A percentile compares a stretch with the other conserved stretches of the same genome.
Conservation (phyloP, 306 rosid genomes). For the Sindora glabra region DNA sequence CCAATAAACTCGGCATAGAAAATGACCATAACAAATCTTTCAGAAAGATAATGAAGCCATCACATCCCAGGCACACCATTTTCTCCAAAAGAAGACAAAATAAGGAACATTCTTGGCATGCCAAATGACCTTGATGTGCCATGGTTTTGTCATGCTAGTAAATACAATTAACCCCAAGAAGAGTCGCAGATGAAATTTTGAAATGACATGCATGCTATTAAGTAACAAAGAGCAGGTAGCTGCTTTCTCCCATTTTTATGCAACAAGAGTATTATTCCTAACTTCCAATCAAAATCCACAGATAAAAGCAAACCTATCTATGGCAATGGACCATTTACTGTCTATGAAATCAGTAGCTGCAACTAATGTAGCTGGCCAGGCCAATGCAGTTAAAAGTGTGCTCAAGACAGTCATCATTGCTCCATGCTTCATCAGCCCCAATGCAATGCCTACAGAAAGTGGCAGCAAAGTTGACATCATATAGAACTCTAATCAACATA, state of each 20-base stretch:
- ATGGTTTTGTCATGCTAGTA: background rate
- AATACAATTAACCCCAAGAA: background rate
- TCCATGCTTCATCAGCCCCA: slow-evolving; percentile 51
- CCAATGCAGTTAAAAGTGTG: slow-evolving; percentile 49
- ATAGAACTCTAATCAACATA: background rate
- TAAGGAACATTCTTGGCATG: background rate
- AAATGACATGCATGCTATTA: slow-evolving; percentile 3
- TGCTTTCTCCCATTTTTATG: background rate
- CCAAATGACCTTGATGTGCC: background rate
- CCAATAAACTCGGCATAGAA: background rate
- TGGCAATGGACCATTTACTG: slow-evolving; percentile 54
- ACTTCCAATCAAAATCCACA: background rate
- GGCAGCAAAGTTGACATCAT: slow-evolving; percentile 15
- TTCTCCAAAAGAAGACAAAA: background rate
- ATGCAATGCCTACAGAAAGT: slow-evolving; percentile 32
- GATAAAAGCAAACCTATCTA: slow-evolving; percentile 35
- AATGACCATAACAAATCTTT: background rate
- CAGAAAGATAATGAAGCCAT: background rate
- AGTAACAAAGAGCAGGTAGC: slow-evolving; percentile 1
- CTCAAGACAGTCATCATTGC: slow-evolving; percentile 56
- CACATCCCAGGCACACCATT: background rate
- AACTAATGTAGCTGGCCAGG: slow-evolving; percentile 50
- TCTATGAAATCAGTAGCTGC: slow-evolving; percentile 45
- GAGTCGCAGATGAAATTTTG: background rate
- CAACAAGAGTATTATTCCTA: background rate